Percentiles rank a stretch among this genome's conserved stretches.
These are phyloP conservation scores for Gymnopilus dilepis DNA, from an alignment of 768 basidiomycete genomes.

Conservation along the genomic window DNA sequence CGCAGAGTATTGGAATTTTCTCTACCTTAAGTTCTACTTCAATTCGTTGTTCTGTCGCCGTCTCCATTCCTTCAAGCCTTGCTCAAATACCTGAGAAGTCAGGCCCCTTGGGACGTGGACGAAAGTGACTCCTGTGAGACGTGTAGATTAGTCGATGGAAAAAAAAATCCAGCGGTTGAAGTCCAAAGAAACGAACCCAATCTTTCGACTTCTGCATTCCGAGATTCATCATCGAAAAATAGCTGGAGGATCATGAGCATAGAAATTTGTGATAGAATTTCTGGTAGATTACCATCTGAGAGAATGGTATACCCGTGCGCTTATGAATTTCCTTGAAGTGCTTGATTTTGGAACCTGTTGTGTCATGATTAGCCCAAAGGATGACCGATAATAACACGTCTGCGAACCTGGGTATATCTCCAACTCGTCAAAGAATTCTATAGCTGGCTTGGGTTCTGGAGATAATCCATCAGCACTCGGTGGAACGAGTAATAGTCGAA, in stretches of 20 bases:
- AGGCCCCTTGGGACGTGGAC: constrained; percentile 70
- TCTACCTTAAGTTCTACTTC: background rate
- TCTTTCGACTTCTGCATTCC: constrained; percentile 67
- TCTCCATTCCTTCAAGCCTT: constrained; percentile 78
- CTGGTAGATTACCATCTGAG: constrained; percentile 83
- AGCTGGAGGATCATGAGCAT: constrained; percentile 38
- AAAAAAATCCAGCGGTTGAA: background rate
- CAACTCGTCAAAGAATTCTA: constrained; percentile 67
- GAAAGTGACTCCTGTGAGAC: constrained; percentile 75
- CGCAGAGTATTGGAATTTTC: too few relatives aligned
- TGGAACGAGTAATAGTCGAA: constrained; percentile 64
- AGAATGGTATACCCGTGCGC: constrained; percentile 77
- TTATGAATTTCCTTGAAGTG: constrained; percentile 81
- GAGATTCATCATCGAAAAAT: constrained; percentile 74
- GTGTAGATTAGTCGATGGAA: too few relatives aligned
- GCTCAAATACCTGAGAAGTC: constrained; percentile 63
- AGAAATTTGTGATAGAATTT: too few relatives aligned
- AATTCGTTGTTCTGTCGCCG: constrained; percentile 40
- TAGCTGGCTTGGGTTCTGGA: constrained; percentile 48
- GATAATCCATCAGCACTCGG: constrained; percentile 37
- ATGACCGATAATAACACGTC: background rate
- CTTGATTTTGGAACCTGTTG: constrained; percentile 73
- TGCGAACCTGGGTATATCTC: constrained; percentile 76
- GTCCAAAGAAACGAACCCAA: constrained; percentile 44
- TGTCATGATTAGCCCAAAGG: too few relatives aligned